Percentiles rank a stretch among this genome's conserved stretches.
Evolutionary conservation across 2,329 filamentous ascomycete genomes (phyloP).

Genomic region (Pseudogymnoascus sp.): DNA sequence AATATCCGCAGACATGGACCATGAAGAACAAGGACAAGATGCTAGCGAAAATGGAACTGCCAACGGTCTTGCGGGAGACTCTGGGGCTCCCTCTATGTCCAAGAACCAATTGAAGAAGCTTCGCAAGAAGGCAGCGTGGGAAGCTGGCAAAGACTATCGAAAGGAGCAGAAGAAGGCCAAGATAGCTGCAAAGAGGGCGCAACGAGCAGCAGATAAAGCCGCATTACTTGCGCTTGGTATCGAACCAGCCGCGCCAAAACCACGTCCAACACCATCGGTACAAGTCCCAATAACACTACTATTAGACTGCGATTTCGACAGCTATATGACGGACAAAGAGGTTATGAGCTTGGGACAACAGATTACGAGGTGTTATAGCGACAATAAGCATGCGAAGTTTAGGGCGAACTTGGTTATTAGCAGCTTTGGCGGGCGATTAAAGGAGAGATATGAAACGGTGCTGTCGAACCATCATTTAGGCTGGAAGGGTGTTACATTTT

Average conservation of each 20-base stretch:
- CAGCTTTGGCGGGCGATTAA: conserved; percentile 68
- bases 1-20: neutral
- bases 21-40: conserved; percentile 10
- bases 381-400: conserved; percentile 64
- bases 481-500: conserved; percentile 73
- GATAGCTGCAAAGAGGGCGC: conserved; percentile 41
- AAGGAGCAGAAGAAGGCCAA: conserved; percentile 45
- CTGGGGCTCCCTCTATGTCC: conserved; percentile 46
- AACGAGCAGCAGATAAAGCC: conserved; percentile 40
- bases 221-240: conserved; percentile 32
- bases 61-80: neutral
- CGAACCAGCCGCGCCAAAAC: conserved; percentile 27
- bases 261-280: conserved; percentile 26
- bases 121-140: conserved; percentile 64
- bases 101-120: conserved; percentile 83
- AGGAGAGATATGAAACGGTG: conserved; percentile 70
- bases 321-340: conserved; percentile 82
- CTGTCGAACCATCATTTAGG: conserved; percentile 61
- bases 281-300: conserved; percentile 72
- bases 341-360: conserved; percentile 74
- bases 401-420: conserved; percentile 67
- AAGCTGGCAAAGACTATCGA: conserved; percentile 56
- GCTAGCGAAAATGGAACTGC: neutral
- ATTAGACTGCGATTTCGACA: conserved; percentile 86
- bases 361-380: conserved; percentile 80